Base-by-base conservation (phyloP, 148 eudicot species). In the Amaranthus palmeri region DNA sequence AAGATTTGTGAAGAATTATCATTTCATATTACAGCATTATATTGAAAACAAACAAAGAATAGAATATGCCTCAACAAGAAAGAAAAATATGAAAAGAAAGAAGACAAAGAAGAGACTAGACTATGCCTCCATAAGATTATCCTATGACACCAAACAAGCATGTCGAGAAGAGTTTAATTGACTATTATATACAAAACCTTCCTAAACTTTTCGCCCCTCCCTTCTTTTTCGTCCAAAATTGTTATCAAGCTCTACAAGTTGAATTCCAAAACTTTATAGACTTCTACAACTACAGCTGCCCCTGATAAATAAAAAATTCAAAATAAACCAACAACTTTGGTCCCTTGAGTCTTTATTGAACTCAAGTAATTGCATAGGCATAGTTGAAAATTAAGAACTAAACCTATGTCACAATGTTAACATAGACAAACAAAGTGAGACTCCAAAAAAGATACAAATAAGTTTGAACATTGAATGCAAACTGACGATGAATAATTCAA, bases 381-480 rank as follows among this genome's bases (percentile, higher is more conserved):
- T 14, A 55, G 18, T 55, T 15, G 17, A 55, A 7, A 9, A 45
- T 45, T 8, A 63, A 44, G 40, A 59, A 8, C 7, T 59, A 9
- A 8, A 9, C 36, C 4, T 61, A 12, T 43, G 43, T 61, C 10
- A 12, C 65, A 42, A 41, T 40, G 14, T 10, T 40, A 40, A 61
- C 9, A 41, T 61, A 12, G 10, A 40, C 12, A 1, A 0, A 42
- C 41, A 11, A 61, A 61, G 46, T 12, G 6, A 42, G 14, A 42
- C 65, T 43, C 47, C 8, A 51, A 36, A n/a, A 45, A 46, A 47
- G 68, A 15, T 8, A 7, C 9, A 44, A 65, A 65, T 44, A 40
- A 50, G 47, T 65, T 14, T 45, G 68, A 25, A 46, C 36, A 10
- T 48, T 65, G 10, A 65, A 65, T 48, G 68, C 68, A 46, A 46